Evolutionary conservation across 805 yeast genomes (phyloP), one percentile per base, ranked within the genome.

Genomic region (Ogataea salicorniae): DNA sequence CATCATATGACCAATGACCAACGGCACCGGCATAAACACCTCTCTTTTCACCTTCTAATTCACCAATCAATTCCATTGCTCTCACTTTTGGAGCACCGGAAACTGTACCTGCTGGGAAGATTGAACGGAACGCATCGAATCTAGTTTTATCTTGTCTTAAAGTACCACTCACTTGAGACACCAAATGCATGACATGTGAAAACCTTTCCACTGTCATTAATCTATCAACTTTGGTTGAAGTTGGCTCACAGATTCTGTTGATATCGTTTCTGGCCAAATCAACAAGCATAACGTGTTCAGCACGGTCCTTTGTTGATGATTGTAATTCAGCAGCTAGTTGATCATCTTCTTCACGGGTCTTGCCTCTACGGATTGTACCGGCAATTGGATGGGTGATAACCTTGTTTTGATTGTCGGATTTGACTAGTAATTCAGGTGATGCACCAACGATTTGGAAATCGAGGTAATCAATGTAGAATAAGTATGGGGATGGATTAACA

Each of bases 21-120:
- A 94, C 98, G 2, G 99, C 99, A 52, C 99, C 99, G 0, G 99
- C 99, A 63, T 94, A 94, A 8, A 92, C 91, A 41, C 98, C 99
- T 62, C 99, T 77, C 61, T 89, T 88, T 63, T 92, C 98, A 51
- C 80, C 77, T 64, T 94, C 99, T 42, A 92, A 71, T 64, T 88
- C 95, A 35, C 87, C 85, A 58, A 94, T 89, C 39, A 94, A 73
- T 67, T 91, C 95, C 98, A 94, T 94, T 9, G 99, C 99, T 59
- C 80, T 81, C 38, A 94, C 95, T 68, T 94, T 94, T 47, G 99
- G 99, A 2, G 99, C 98, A 37, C 99, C 99, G 47, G 95, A 84
- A 13, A 92, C 98, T 1, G 99, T 94, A 39, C 99, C 99, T 1
- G 99, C 99, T 18, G 99, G 99, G 81, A 94, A 94, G 46, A 94